A percentile compares a stretch with the other conserved stretches of the same genome.
phyloP scores from a whole-genome alignment of 2,329 filamentous ascomycete species.

The Aureobasidium sp. region DNA sequence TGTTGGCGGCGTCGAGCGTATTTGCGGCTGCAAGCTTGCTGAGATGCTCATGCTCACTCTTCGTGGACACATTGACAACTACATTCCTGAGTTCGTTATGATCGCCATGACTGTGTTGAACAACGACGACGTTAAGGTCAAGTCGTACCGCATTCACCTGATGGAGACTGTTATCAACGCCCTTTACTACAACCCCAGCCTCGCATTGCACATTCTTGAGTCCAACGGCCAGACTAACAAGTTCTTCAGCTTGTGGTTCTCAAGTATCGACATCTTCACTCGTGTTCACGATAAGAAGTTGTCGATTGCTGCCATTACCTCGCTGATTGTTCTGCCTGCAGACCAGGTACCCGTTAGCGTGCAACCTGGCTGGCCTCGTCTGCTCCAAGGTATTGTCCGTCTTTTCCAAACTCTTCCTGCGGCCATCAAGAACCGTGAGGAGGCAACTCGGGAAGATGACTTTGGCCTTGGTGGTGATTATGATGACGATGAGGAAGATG shows the following conservation, averaged over 20 bases:
- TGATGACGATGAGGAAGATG: slow-evolving; percentile 62
- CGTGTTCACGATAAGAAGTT: slow-evolving; percentile 98
- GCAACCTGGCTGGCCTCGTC: slow-evolving; percentile 86
- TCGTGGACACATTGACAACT: slow-evolving; percentile 77
- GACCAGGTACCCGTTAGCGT: slow-evolving; percentile 86
- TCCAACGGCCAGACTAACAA: slow-evolving; percentile 92
- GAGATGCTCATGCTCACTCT: slow-evolving; percentile 97
- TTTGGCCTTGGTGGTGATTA: slow-evolving; percentile 70
- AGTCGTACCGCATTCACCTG: slow-evolving; percentile 88
- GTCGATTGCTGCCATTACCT: slow-evolving; percentile 85
- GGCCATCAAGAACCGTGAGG: slow-evolving; percentile 85
- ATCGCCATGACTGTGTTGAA: slow-evolving; percentile 79
- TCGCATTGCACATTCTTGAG: slow-evolving; percentile 83
- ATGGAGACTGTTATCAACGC: slow-evolving; percentile 99
- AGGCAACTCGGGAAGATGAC: slow-evolving; percentile 77
- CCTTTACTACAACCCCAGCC: slow-evolving; percentile 89
- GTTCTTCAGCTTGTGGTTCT: slow-evolving; percentile 98
- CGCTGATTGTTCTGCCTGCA: slow-evolving; percentile 68
- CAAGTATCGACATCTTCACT: slow-evolving; percentile 85
- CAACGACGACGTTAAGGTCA: slow-evolving; percentile 71
- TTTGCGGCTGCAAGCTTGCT: slow-evolving; percentile 94
- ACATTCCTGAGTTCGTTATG: slow-evolving; percentile 78
- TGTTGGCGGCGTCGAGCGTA: slow-evolving; percentile 85
- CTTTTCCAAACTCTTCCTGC: slow-evolving; percentile 86
- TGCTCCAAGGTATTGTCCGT: slow-evolving; percentile 79